Base-by-base conservation (phyloP, 2,329 filamentous ascomycete genomes). In the Bertia moriformis region DNA sequence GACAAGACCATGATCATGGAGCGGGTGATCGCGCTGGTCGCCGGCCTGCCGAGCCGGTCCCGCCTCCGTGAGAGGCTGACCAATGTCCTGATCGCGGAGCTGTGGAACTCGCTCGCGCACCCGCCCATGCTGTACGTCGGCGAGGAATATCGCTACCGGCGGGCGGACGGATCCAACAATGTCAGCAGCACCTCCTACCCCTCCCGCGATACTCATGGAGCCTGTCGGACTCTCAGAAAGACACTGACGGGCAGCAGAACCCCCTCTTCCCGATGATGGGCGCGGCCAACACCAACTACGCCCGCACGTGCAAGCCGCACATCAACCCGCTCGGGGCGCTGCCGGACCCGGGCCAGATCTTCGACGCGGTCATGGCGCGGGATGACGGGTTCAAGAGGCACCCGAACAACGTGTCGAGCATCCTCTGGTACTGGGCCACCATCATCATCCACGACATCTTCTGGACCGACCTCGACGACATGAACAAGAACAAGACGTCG, bases 391-490 rank as follows among this genome's bases (percentile, higher is more conserved):
- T 73, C 43, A 66, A 73, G 43, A 63, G 74, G 40, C 82, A 85
- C 51, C 76, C 78, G 0, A 79, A 79, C 38, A 70, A 73, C n/a
- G 75, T 87, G 30, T 86, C 80, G 0, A 79, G 76, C 47, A 74
- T 85, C 59, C 61, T 88, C 14, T 85, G 84, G 54, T 85, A 86
- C 46, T 62, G 83, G 33, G 83, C 81, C 0, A 74, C 78, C 4
- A 79, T 88, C 48, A 73, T 75, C 43, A 73, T 71, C 39, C 69
- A 73, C 46, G 64, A 65, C 55, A 55, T 78, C 38, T 83, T 83
- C 56, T 66, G 73, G 27, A 83, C 78, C 2, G 73, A 71, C 47
- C 71, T 73, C 18, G 61, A 60, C 4, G 75, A 86, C 52, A 68
- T 65, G 49, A 73, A 71, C 41, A 73, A 70, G 40, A 80, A 74